Evolutionary conservation across 306 rosid species (phyloP), one percentile per base, ranked within the genome.

Genomic region (Mimosa bimucronata): DNA sequence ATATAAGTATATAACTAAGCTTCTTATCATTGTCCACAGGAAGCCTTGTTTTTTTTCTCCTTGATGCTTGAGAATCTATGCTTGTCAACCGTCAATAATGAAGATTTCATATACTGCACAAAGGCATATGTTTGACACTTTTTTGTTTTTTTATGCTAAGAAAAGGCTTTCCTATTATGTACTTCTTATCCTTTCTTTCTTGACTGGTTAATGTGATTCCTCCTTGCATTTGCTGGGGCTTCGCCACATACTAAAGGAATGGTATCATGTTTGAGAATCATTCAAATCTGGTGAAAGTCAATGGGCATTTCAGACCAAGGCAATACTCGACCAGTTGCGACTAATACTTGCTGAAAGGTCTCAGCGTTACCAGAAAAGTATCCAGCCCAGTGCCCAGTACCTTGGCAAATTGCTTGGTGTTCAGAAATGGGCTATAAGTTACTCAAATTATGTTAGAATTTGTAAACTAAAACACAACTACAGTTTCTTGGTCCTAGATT

Each of bases 31-130:
- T 58, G 44, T n/a, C 77, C 53, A 58, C 82, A 84, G 87, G 80
- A 84, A 21, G 61, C 46, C 50, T 77, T 81, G 80, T 84, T 71
- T 58, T 84, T 84, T 73, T 46, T 85, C 74, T 80, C 88, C 44
- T 50, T 85, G 80, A 68, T 85, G 31, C 85, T 85, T 9, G 78
- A 77, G 80, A 81, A 77, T 50, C 42, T 73, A 60, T 72, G 82
- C 55, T 40, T 85, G 69, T 85, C 85, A 57, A 55, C 74, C 0
- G 85, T 66, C 55, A 60, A 48, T 25, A 85, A 85, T 75, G 85
- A 81, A 74, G 85, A 85, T 38, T 66, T 85, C 58, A 77, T 85
- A 50, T 81, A 80, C 82, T 85, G 88, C 82, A 77, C 80, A 25
- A 81, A 81, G 88, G 85, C 81, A 45, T 69, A 13, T 61, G 71